Evolutionary conservation across 2,329 filamentous ascomycete genomes (phyloP).

Genomic region (Clonostachys rhizophaga): DNA sequence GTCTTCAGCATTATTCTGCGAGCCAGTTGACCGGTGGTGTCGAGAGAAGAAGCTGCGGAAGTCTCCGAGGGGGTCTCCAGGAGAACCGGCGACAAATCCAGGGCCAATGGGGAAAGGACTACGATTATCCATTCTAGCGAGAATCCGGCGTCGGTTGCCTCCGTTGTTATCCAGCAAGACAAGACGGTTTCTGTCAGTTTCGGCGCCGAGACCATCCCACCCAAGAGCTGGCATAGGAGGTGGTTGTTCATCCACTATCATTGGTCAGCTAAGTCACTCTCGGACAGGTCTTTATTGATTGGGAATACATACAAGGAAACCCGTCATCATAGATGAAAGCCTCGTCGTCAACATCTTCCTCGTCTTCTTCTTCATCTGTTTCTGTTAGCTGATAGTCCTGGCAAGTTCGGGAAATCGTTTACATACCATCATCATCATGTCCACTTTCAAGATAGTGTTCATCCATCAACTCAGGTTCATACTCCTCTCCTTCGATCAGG

Average conservation of each 20-base stretch:
- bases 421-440: conserved; percentile 49
- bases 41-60: conserved; percentile 45
- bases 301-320: conserved; percentile 44
- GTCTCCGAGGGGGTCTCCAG: conserved; percentile 32
- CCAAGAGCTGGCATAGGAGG: conserved; percentile 44
- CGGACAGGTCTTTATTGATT: too few species aligned
- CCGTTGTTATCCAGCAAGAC: conserved; percentile 45
- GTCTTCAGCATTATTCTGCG: conserved; percentile 64
- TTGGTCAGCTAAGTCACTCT: neutral
- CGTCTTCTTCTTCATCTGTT: conserved; percentile 56
- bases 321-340: conserved; percentile 59
- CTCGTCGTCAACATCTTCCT: conserved; percentile 66
- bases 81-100: conserved; percentile 45
- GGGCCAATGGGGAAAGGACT: conserved; percentile 52
- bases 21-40: conserved; percentile 46
- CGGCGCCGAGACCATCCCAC: conserved; percentile 41
- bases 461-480: conserved; percentile 32
- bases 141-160: conserved; percentile 20
- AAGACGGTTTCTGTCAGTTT: neutral
- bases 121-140: conserved; percentile 34
- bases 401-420: neutral
- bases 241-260: conserved; percentile 31
- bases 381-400: conserved; percentile 11
- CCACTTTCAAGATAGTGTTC: conserved; percentile 49
- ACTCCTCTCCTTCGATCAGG: conserved; percentile 46